These are phyloP conservation scores for Aspergillus pseudoviridinutans DNA, from an alignment of 2,329 filamentous ascomycete genomes.

Conservation along the genomic window DNA sequence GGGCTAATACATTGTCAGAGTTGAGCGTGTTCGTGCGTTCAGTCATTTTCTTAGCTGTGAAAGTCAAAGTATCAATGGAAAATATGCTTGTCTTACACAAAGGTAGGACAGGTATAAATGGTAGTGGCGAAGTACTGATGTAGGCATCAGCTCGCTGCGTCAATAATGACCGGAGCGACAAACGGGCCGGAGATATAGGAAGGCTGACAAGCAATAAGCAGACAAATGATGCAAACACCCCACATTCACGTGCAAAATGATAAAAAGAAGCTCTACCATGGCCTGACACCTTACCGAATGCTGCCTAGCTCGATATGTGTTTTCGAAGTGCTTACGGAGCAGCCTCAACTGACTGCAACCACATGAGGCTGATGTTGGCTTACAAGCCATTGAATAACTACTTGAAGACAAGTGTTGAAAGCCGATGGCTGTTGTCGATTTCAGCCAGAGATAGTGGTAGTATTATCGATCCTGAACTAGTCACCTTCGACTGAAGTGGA, in stretches of 20 bases:
- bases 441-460: neutral
- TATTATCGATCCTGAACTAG: neutral
- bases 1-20: conserved; percentile 27
- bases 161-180: neutral
- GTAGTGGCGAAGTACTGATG: neutral
- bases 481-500: neutral
- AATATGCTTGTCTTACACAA: neutral
- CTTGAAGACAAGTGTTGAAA: neutral
- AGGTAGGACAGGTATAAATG: neutral
- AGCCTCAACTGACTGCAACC: neutral
- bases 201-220: no score
- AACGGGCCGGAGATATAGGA: neutral
- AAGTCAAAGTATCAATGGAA: neutral
- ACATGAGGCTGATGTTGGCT: neutral
- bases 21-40: conserved; percentile 22
- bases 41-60: conserved; percentile 6
- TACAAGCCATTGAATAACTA: neutral
- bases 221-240: neutral
- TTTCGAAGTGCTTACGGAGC: neutral
- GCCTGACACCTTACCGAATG: neutral
- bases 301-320: neutral
- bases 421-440: neutral
- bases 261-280: neutral
- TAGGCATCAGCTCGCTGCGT: neutral
- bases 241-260: conserved; percentile 1